Percentiles rank a stretch among this genome's conserved stretches.
Evolutionary conservation across 768 basidiomycete species (phyloP).

Genomic region (Trametes cinnabarina): DNA sequence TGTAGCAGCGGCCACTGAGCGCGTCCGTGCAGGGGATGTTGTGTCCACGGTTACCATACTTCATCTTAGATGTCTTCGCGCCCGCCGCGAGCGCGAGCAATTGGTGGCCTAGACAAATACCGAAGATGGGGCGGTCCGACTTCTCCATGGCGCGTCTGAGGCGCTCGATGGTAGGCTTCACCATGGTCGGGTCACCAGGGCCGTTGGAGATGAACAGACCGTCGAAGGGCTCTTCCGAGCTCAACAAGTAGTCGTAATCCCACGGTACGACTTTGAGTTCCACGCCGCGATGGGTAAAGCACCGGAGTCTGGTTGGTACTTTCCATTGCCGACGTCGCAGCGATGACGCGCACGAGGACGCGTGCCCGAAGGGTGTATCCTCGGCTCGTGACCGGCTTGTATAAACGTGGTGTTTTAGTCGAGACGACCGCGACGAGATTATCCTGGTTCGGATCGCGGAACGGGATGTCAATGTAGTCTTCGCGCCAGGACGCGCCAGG

Average conservation of each 20-base stretch:
- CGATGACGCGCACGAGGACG: slow-evolving; percentile 81
- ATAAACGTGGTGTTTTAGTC: slow-evolving; percentile 61
- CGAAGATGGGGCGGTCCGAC: slow-evolving; percentile 86
- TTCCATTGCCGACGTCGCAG: slow-evolving; percentile 99
- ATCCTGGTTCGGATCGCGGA: slow-evolving; percentile 81
- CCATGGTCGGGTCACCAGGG: slow-evolving; percentile 92
- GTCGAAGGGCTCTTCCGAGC: slow-evolving; percentile 81
- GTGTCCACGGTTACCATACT: slow-evolving; percentile 98
- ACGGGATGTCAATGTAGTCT: slow-evolving; percentile 79
- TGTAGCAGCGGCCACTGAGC: slow-evolving; percentile 94
- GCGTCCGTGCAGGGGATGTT: slow-evolving; percentile 97
- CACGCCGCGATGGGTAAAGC: slow-evolving; percentile 88
- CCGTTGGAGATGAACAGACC: slow-evolving; percentile 98
- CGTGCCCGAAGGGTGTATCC: slow-evolving; percentile 67
- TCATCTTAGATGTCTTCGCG: slow-evolving; percentile 96
- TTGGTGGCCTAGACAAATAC: slow-evolving; percentile 98
- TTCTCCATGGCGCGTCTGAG: slow-evolving; percentile 67
- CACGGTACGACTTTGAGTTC: slow-evolving; percentile 98
- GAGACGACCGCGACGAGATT: slow-evolving; percentile 95
- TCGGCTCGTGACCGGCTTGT: slow-evolving; percentile 57
- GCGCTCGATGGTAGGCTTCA: slow-evolving; percentile 65
- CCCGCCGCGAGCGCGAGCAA: slow-evolving; percentile 93
- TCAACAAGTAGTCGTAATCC: slow-evolving; percentile 83
- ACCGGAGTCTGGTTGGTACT: slow-evolving; percentile 98
- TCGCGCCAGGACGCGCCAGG: slow-evolving; percentile 69